Base-by-base conservation (phyloP, 2,329 filamentous ascomycete species). In the Lomentospora prolificans region DNA sequence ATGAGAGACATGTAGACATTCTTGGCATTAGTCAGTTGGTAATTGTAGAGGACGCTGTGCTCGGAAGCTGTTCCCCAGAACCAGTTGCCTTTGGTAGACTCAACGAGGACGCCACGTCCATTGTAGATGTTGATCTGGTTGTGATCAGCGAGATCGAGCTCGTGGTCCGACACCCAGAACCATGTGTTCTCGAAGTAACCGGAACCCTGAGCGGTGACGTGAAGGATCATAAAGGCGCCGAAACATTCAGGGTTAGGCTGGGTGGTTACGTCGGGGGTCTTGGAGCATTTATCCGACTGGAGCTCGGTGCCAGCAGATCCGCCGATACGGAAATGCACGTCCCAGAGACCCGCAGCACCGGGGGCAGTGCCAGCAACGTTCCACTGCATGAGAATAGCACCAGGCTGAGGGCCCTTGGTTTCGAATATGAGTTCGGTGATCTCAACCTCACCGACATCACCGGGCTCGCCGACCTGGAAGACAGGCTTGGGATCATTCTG, bases 291-390 rank as follows among this genome's bases (percentile, higher is more conserved):
- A 68, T 89, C 79, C 17, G 85, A 86, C 71, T 95, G 89, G 14
- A 97, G 80, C 61, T 88, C 72, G 27, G 91, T 95, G 58, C 92
- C 92, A 3, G 87, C 85, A 55, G 86, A 85, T 46, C 94, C 94
- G 63, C 90, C 92, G 63, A 99, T 82, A 65, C 94, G 89, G 73
- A 94, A 86, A 75, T 99, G 94, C n/a, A 91, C 85, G 65, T 99
- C 94, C 46, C 91, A 99, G 71, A 96, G 84, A 59, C 84, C 92
- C 19, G 84, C 85, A 1, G 83, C 80, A 50, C 89, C 90, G 57
- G 85, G 78, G 56, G 70, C 76, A 62, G 78, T 68, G 33, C 83
- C 85, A 46, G 82, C 82, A 44, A 96, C 75, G 71, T 96, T 96
- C 87, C 90, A 96, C 69, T 96, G 81, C 73, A 96, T 84, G 66